Base-by-base conservation (phyloP, 306 rosid genomes). In the Dalbergia cultrata region DNA sequence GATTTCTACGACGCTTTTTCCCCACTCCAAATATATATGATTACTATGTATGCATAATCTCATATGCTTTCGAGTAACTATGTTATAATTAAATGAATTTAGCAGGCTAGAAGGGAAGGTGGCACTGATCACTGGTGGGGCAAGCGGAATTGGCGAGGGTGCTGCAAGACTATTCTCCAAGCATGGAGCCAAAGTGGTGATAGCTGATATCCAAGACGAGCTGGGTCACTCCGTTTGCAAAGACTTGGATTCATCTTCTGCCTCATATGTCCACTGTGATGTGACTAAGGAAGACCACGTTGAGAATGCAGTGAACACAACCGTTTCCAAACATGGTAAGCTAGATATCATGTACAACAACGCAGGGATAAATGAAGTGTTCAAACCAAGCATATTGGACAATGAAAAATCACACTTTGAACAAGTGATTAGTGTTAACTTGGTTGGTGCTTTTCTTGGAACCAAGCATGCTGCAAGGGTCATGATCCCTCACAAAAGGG, bases 271-370 rank as follows among this genome's bases (percentile, higher is more conserved):
- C 58, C 97, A 86, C 8, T 91, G 92, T 7, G 87, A 89, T 5
- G 90, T 85, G 0, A 88, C 84, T 0, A 64, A 79, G 0, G 91
- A 89, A 74, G 14, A 58, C 0, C 77, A 86, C 5, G 10, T 91
- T 0, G 81, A 86, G 75, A 86, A 75, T 4, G 86, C 78, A 0
- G 90, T n/a, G 81, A 75, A 86, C 44, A 43, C 57, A 0, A 74
- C 89, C 0, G 10, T 84, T 11, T 47, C 84, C 33, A 71, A 76
- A 52, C 60, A 86, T 3, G 93, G 90, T 4, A 85, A 85, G 71
- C 85, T 91, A 0, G 97, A 91, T 18, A 88, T 91, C 45, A 88
- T 91, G 92, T 12, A 76, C 67, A 91, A 88, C 76, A 91, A 91
- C 6, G 93, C 93, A 0, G 93, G 88, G 0, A 39, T 72, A 16